phyloP scores from a whole-genome alignment of 2,329 filamentous ascomycete species.

The Beauveria brongniartii region DNA sequence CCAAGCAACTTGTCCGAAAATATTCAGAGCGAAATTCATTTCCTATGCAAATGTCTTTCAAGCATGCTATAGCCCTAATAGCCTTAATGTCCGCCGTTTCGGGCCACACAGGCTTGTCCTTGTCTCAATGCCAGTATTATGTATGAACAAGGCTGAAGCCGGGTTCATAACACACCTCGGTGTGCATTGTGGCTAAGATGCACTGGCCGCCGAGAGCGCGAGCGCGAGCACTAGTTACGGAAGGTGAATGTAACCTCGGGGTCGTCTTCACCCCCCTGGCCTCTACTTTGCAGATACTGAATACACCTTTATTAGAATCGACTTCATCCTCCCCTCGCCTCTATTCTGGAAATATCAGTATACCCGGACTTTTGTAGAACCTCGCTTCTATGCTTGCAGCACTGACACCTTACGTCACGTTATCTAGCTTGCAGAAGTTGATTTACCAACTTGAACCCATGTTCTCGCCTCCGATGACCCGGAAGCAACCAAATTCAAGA shows the following conservation, averaged over 20 bases:
- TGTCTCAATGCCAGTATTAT: too few species aligned
- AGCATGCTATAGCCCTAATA: too few species aligned
- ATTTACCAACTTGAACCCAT: not conserved
- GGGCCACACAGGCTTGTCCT: too few species aligned
- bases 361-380: not conserved
- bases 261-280: too few species aligned
- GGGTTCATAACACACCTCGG: too few species aligned
- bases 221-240: not conserved
- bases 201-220: not conserved
- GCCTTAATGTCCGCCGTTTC: too few species aligned
- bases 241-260: not conserved
- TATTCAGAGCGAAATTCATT: too few species aligned
- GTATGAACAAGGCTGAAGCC: too few species aligned
- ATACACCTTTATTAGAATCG: not conserved
- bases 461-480: not conserved
- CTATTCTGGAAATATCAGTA: not conserved
- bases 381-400: not conserved
- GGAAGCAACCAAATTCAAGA: not conserved
- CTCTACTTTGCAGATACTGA: too few species aligned
- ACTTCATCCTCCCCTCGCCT: not conserved
- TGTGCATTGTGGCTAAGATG: not conserved
- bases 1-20: too few species aligned
- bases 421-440: not conserved
- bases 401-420: not conserved
- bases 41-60: too few species aligned